Evolutionary conservation across 2,329 filamentous ascomycete genomes (phyloP).

Genomic region (Cryphonectria nitschkei): DNA sequence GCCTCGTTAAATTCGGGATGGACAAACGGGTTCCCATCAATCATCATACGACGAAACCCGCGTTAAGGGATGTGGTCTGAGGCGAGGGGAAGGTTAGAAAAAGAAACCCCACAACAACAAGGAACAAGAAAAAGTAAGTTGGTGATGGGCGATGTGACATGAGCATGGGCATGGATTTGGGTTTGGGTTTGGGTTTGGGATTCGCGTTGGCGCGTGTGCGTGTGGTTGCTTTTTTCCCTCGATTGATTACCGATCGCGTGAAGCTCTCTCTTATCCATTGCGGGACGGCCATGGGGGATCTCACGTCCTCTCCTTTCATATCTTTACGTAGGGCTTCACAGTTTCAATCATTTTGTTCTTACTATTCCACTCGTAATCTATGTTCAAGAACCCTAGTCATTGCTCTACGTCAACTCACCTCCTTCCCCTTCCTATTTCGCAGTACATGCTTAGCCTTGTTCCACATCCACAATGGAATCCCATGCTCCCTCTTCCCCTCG

Average conservation of each 20-base stretch:
- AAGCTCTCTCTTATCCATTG: neutral
- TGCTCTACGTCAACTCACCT: no score
- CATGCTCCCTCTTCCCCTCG: neutral
- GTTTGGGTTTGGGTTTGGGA: neutral
- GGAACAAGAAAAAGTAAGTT: neutral
- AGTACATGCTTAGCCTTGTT: neutral
- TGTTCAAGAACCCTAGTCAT: no score
- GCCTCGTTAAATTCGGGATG: neutral
- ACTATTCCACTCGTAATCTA: no score
- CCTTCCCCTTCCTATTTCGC: neutral
- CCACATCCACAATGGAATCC: neutral
- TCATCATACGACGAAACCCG: neutral
- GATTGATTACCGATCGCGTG: neutral
- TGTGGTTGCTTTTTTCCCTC: neutral
- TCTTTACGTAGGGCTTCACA: no score
- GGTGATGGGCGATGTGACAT: neutral
- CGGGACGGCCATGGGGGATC: neutral
- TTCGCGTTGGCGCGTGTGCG: neutral
- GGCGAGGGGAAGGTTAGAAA: neutral
- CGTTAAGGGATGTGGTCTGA: neutral
- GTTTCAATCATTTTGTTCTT: no score
- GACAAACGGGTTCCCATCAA: neutral
- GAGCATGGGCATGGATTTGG: neutral
- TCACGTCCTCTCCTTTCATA: neutral
- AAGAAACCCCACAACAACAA: no score